phyloP scores from a whole-genome alignment of 2,329 filamentous ascomycete species.

The Talaromyces sp. region DNA sequence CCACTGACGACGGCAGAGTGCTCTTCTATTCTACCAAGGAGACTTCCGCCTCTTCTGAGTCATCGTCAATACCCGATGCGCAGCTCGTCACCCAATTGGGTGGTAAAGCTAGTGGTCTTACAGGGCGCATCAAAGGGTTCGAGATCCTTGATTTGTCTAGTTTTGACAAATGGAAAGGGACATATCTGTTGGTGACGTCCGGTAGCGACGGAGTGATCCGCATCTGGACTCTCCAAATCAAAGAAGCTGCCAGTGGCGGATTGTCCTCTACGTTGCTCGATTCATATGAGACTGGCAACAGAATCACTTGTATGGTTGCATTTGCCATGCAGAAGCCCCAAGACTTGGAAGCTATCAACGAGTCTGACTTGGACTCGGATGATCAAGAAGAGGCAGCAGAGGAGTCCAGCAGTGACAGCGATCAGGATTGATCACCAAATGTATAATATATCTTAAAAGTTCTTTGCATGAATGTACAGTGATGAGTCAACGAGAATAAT shows the following conservation, averaged over 20 bases:
- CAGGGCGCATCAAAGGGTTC: slow-evolving; percentile 83
- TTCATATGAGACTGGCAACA: slow-evolving; percentile 75
- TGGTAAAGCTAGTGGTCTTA: slow-evolving; percentile 62
- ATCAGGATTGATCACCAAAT: slow-evolving; percentile 12
- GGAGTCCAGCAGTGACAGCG: slow-evolving; percentile 21
- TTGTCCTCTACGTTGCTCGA: slow-evolving; percentile 52
- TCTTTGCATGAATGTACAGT: not conserved
- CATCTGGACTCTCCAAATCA: slow-evolving; percentile 59
- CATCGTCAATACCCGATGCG: slow-evolving; percentile 56
- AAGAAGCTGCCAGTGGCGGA: slow-evolving; percentile 3
- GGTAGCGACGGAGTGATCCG: slow-evolving; percentile 84
- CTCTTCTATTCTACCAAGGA: slow-evolving; percentile 70
- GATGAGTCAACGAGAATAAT: not conserved
- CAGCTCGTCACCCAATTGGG: slow-evolving; percentile 68
- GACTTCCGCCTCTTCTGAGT: slow-evolving; percentile 30
- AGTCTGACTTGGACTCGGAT: slow-evolving; percentile 51
- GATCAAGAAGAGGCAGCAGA: slow-evolving; percentile 14
- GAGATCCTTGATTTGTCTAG: slow-evolving; percentile 51
- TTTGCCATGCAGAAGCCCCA: slow-evolving; percentile 72
- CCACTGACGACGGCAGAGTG: slow-evolving; percentile 85
- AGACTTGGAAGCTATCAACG: slow-evolving; percentile 52
- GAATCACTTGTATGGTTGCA: slow-evolving; percentile 81
- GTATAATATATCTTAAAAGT: slow-evolving; percentile 6
- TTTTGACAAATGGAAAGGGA: slow-evolving; percentile 29
- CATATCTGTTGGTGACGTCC: slow-evolving; percentile 62